A percentile compares a stretch with the other conserved stretches of the same genome.
These are phyloP conservation scores for Amoebophrya sp. DNA, from an alignment of 169 alveolate genomes.

Conservation along the genomic window DNA sequence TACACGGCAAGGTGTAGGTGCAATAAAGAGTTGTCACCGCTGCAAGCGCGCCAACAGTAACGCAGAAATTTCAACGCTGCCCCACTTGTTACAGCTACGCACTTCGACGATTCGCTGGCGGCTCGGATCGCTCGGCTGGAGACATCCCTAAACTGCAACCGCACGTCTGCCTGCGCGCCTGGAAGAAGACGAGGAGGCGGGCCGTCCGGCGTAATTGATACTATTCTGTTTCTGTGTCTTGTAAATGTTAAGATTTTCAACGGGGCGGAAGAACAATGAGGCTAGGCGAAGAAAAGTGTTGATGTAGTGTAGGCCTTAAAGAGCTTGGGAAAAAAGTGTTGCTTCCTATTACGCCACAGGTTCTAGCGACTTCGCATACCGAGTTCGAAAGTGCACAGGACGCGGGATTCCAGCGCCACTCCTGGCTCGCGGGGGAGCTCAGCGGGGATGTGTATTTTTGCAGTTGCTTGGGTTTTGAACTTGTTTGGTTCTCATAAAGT, in stretches of 20 bases:
- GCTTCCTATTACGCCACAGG: too few species aligned
- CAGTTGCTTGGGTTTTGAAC: too few species aligned
- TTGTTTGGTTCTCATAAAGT: too few species aligned
- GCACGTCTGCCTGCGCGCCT: neutral
- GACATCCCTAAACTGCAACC: neutral
- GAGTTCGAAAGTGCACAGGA: neutral
- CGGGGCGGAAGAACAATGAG: too few species aligned
- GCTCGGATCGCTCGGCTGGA: neutral
- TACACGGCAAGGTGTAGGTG: too few species aligned
- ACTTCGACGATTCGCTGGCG: neutral
- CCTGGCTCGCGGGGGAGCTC: neutral
- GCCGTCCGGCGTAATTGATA: neutral
- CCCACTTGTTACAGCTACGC: neutral
- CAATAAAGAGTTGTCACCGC: too few species aligned
- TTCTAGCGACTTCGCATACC: neutral
- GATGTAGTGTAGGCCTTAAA: too few species aligned
- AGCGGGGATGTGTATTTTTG: neutral
- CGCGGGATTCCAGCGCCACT: neutral
- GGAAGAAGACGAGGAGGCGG: neutral
- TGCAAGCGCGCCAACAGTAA: too few species aligned
- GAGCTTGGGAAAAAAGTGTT: too few species aligned
- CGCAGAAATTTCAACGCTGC: too few species aligned
- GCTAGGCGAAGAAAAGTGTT: too few species aligned
- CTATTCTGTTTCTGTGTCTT: neutral
- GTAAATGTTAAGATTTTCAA: too few species aligned